Conservation (phyloP, 2,329 filamentous ascomycete species). For the Stemphylium vesicarium region DNA sequence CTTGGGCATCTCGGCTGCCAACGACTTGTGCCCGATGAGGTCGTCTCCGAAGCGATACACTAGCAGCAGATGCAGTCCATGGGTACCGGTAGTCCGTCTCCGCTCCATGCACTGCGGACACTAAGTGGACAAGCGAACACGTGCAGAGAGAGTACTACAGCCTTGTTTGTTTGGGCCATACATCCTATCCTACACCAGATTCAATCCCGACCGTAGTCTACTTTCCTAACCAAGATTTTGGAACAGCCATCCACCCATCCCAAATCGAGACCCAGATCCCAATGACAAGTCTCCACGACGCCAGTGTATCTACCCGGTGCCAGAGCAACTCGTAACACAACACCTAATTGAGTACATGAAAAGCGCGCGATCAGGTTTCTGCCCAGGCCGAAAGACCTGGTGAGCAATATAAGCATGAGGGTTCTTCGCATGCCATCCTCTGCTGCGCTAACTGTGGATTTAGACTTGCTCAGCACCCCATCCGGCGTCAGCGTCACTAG, state of each 20-base stretch:
- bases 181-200: conserved; percentile 20
- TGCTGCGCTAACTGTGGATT: conserved; percentile 6
- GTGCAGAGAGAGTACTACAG: conserved; percentile 9
- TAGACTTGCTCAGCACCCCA: conserved; percentile 63
- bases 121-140: conserved; percentile 30
- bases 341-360: conserved; percentile 23
- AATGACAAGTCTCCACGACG: neutral
- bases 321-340: conserved; percentile 13
- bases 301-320: neutral
- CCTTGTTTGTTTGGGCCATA: conserved; percentile 2
- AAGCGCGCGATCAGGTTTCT: conserved; percentile 4
- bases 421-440: conserved; percentile 40
- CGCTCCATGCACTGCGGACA: conserved; percentile 30
- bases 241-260: neutral
- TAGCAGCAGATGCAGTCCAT: too few species aligned
- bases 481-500: conserved; percentile 58
- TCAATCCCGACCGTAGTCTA: neutral
- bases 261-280: neutral
- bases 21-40: neutral
- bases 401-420: conserved; percentile 13
- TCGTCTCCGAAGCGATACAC: too few species aligned
- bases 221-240: conserved; percentile 7
- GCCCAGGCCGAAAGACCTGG: conserved; percentile 12
- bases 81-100: conserved; percentile 13
- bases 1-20: neutral